phyloP scores from a whole-genome alignment of 441 rosid genomes.

The Hypseocharis bilobata region DNA sequence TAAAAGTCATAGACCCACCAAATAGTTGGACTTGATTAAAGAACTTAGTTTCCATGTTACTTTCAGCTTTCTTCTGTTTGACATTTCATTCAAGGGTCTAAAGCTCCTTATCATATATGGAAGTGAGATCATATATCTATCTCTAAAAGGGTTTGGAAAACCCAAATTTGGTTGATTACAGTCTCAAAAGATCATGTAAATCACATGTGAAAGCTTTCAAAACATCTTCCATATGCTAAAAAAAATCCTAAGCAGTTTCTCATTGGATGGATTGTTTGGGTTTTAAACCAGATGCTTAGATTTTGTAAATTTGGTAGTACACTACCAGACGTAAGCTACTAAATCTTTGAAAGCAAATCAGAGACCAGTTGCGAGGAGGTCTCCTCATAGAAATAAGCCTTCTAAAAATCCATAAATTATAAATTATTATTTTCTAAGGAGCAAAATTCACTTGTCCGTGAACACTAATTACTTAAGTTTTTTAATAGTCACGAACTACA shows the following conservation, averaged over 20 bases:
- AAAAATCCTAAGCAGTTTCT: too few relatives aligned
- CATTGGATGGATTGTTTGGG: neutral
- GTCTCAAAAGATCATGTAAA: neutral
- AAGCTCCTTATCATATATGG: constrained; percentile 4
- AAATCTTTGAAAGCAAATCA: neutral
- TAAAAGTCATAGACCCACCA: neutral
- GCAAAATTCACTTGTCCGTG: neutral
- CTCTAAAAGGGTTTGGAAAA: neutral
- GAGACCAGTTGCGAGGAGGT: constrained; percentile 3
- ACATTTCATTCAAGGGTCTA: constrained; percentile 7
- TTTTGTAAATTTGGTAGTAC: neutral
- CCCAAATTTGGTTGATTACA: neutral
- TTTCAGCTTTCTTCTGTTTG: constrained; percentile 4
- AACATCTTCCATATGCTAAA: neutral
- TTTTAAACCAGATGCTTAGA: neutral
- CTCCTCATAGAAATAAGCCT: neutral
- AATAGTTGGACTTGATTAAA: neutral
- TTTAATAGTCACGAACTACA: neutral
- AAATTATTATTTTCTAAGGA: neutral
- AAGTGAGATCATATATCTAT: neutral
- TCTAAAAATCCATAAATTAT: neutral
- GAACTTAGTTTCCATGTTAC: neutral
- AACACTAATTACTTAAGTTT: neutral
- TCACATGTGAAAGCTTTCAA: neutral
- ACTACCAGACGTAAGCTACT: neutral